Evolutionary conservation across 2,329 filamentous ascomycete species (phyloP).

Genomic region (Ceratocystis diversiconidia): DNA sequence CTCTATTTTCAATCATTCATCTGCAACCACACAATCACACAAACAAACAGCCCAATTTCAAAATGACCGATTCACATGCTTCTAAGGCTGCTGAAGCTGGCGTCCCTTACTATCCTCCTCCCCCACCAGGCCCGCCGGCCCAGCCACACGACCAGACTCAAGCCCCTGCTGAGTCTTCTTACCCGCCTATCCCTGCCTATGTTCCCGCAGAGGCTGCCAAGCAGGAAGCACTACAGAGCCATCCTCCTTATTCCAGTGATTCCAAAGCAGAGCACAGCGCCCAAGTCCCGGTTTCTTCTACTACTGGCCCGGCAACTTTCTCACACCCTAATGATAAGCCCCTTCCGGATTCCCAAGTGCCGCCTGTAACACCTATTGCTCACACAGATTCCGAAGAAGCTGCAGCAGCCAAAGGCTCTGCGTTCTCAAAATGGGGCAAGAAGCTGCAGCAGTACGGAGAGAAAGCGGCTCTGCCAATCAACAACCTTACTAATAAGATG

Average conservation of each 20-base stretch:
- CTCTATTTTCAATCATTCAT: background rate
- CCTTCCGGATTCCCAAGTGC: background rate
- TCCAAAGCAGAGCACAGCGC: background rate
- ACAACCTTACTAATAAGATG: constrained; percentile 66
- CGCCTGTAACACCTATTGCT: background rate
- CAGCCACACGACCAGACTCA: constrained; percentile 12
- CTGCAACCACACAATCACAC: background rate
- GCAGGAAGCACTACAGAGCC: constrained; percentile 1
- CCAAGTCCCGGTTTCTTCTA: background rate
- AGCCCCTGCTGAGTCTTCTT: constrained; percentile 12
- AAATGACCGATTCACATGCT: constrained; percentile 11
- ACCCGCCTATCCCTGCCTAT: constrained; percentile 11
- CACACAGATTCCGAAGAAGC: constrained; percentile 3
- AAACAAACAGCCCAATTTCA: background rate
- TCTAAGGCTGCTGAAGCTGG: constrained; percentile 13
- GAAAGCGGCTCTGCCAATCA: constrained; percentile 43
- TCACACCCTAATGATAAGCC: constrained; percentile 1
- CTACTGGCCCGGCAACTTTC: background rate
- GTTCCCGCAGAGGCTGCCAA: constrained; percentile 8
- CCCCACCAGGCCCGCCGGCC: constrained; percentile 11
- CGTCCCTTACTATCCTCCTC: constrained; percentile 18
- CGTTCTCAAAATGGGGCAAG: constrained; percentile 16
- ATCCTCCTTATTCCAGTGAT: background rate
- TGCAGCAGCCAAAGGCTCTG: background rate
- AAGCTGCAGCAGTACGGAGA: constrained; percentile 18